These are phyloP conservation scores for Thalassiosira livingstoniorum DNA, from an alignment of 352 stramenopile genomes.

Conservation along the genomic window DNA sequence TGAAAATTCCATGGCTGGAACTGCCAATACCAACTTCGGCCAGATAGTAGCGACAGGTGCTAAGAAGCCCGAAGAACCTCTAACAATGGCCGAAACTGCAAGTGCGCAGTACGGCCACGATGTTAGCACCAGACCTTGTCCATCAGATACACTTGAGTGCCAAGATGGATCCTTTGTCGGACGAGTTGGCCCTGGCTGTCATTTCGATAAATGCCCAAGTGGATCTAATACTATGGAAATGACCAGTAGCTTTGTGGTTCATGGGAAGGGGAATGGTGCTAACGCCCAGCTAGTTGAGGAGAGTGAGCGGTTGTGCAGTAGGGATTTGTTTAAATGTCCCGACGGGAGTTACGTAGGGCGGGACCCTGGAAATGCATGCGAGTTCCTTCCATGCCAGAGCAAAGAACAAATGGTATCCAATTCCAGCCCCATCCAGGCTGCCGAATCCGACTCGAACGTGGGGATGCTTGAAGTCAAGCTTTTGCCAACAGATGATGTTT, in stretches of 20 bases:
- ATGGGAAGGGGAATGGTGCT: background rate
- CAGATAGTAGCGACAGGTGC: too few relatives aligned
- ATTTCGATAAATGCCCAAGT: background rate
- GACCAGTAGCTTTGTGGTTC: background rate
- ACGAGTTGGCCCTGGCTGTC: background rate
- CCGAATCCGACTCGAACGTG: background rate
- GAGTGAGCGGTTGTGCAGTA: background rate
- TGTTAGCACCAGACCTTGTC: too few relatives aligned
- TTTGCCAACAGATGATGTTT: conserved; percentile 8
- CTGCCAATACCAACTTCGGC: background rate
- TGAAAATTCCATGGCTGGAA: conserved; percentile 2
- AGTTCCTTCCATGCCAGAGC: conserved; percentile 25
- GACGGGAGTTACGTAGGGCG: conserved; percentile 33
- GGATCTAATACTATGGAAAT: background rate
- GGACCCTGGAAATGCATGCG: conserved; percentile 38
- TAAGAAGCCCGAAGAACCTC: too few relatives aligned
- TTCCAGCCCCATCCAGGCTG: background rate
- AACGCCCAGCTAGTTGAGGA: background rate
- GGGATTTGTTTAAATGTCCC: conserved; percentile 23
- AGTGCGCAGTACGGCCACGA: too few relatives aligned
- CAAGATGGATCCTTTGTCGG: too few relatives aligned
- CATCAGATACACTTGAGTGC: too few relatives aligned
- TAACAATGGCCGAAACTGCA: conserved; percentile 9
- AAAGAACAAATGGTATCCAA: background rate
- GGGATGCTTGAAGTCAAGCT: background rate